Evolutionary conservation across 2,329 filamentous ascomycete genomes (phyloP), one percentile per base, ranked within the genome.

Genomic region (Elsinoe arachidis): DNA sequence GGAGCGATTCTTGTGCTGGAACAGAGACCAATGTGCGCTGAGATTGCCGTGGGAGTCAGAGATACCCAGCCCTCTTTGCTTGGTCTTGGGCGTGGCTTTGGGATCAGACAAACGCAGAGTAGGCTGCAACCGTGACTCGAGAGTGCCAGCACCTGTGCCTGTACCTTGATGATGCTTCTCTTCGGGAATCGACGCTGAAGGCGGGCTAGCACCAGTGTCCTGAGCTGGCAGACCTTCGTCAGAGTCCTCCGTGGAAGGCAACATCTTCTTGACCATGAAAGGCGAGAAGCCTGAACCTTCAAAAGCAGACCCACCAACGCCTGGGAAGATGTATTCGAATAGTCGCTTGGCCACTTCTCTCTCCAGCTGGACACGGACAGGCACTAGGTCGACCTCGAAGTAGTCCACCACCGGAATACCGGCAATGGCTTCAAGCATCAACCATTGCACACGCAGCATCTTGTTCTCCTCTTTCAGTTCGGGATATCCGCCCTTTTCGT

Each of bases 301-400:
- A 21, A 67, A 71, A 11, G 69, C 71, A 57, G 72, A 74, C 64
- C 69, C 72, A 70, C 85, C 85, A 63, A 88, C 82, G 10, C 87
- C 89, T 0, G 93, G 95, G 76, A 99, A 99, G 64, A 99, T 90
- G 72, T 99, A 99, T 73, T 96, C 91, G 64, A 99, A 96, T 1
- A 99, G 77, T 63, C 87, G 90, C 74, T 95, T 92, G 44, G 91
- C 92, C 51, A 96, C 85, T 65, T 97, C 91, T 35, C 85, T 86
- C 72, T 99, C 93, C 35, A 99, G 78, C 69, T 99, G 93, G 19
- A 99, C 85, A 71, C 90, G 95, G 69, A 99, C 81, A 0, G 93
- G 95, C 70, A 95, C 91, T 17, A 99, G 76, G 57, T 91, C 90
- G 57, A 99, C 88, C 70, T 97, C 91, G 66, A 99, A 99, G 66